A percentile compares a stretch with the other conserved stretches of the same genome.
phyloP scores from a whole-genome alignment of 2,329 filamentous ascomycete genomes.

The Colletotrichum trifolii region DNA sequence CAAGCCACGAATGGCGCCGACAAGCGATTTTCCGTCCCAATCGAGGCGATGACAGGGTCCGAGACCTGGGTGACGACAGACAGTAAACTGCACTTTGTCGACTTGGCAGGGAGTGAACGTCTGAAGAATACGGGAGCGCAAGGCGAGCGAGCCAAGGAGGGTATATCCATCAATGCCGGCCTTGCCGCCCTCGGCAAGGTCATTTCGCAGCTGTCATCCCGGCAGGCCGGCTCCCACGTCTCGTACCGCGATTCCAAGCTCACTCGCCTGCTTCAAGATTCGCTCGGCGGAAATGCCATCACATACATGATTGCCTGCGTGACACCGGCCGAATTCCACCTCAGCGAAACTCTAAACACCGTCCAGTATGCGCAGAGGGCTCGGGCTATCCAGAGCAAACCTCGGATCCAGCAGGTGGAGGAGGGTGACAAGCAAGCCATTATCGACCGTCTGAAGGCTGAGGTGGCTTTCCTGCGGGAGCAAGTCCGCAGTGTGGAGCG shows the following conservation, averaged over 20 bases:
- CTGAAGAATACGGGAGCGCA: conserved; percentile 97
- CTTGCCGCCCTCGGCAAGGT: conserved; percentile 96
- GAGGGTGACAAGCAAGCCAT: conserved; percentile 94
- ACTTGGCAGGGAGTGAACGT: conserved; percentile 95
- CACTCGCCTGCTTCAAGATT: conserved; percentile 94
- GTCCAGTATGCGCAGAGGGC: conserved; percentile 97
- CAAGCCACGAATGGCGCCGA: conserved; percentile 68
- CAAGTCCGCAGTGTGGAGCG: conserved; percentile 89
- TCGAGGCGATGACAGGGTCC: conserved; percentile 80
- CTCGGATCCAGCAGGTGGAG: conserved; percentile 92
- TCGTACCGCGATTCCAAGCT: conserved; percentile 99
- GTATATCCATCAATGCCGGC: conserved; percentile 97
- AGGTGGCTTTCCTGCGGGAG: conserved; percentile 92
- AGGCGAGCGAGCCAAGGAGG: conserved; percentile 92
- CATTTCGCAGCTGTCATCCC: conserved; percentile 95
- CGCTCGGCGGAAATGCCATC: conserved; percentile 94
- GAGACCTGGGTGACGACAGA: conserved; percentile 85
- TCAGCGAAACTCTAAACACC: conserved; percentile 97
- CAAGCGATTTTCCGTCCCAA: conserved; percentile 87
- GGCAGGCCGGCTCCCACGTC: conserved; percentile 87
- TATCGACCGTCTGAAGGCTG: conserved; percentile 92
- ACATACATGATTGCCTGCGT: conserved; percentile 99
- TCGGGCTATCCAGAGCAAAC: conserved; percentile 96
- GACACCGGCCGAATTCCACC: conserved; percentile 94
- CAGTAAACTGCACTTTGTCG: conserved; percentile 98